Evolutionary conservation across 371 early-diverging fungal species (phyloP).

Genomic region (Mucor circinelloides): DNA sequence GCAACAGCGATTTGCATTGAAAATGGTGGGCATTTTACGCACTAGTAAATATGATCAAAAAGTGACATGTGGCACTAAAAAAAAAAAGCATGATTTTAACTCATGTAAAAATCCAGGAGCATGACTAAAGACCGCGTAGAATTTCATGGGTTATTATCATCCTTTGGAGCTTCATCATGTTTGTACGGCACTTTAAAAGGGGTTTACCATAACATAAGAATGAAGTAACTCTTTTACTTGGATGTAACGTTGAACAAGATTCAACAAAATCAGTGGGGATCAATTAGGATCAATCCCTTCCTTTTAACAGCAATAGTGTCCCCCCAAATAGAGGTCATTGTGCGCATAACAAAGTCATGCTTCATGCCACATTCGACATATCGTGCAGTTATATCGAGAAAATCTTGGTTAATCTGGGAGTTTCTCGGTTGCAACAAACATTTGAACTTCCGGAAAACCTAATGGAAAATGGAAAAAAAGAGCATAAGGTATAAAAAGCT

Average conservation of each 20-base stretch:
- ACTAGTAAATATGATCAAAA: not conserved
- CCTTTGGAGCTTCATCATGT: not conserved
- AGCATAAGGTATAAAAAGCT: not conserved
- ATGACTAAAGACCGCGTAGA: not conserved
- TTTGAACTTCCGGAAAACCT: not conserved
- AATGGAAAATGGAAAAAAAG: constrained; percentile 7
- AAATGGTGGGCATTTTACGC: not conserved
- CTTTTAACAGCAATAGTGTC: not conserved
- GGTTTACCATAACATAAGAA: not conserved
- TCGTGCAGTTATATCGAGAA: not conserved
- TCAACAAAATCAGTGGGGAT: not conserved
- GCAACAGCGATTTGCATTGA: not conserved
- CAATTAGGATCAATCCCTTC: not conserved
- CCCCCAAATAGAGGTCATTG: not conserved
- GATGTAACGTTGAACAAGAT: constrained; percentile 1
- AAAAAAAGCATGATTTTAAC: not conserved
- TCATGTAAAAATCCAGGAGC: not conserved
- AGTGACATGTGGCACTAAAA: not conserved
- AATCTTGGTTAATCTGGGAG: constrained; percentile 1
- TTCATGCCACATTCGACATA: not conserved
- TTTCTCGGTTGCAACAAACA: constrained; percentile 1
- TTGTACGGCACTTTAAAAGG: not conserved
- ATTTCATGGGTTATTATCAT: not conserved
- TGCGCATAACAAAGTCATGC: not conserved
- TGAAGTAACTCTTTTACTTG: not conserved